Evolutionary conservation across 306 rosid genomes (phyloP).

Genomic region (Vigna radiata): DNA sequence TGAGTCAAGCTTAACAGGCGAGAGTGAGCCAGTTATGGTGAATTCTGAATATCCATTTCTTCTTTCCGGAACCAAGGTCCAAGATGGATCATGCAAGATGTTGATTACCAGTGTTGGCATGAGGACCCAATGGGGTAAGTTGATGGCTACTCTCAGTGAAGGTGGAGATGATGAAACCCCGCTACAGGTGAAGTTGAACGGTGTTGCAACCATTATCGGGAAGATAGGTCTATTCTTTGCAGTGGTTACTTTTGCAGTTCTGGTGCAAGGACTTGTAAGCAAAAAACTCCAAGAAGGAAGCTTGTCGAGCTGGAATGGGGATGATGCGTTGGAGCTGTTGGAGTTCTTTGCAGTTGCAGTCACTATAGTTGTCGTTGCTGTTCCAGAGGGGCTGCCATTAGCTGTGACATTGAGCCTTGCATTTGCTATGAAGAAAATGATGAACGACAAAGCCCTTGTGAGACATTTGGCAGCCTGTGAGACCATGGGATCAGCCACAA

Average conservation of each 20-base stretch:
- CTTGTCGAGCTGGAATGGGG: slow-evolving; percentile 78
- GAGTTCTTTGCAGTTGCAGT: slow-evolving; percentile 93
- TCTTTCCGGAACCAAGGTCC: slow-evolving; percentile 94
- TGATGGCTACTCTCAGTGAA: slow-evolving; percentile 96
- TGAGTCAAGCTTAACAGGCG: slow-evolving; percentile 96
- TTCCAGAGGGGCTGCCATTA: slow-evolving; percentile 93
- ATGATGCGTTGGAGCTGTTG: slow-evolving; percentile 76
- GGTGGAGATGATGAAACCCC: slow-evolving; percentile 99
- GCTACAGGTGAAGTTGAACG: slow-evolving; percentile 90
- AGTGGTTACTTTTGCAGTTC: slow-evolving; percentile 79
- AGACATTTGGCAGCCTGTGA: slow-evolving; percentile 98
- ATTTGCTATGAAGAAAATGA: slow-evolving; percentile 98
- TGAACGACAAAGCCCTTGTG: slow-evolving; percentile 98
- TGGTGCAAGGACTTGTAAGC: slow-evolving; percentile 75
- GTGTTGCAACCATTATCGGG: slow-evolving; percentile 96
- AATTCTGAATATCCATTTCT: slow-evolving; percentile 76
- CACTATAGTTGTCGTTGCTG: slow-evolving; percentile 97
- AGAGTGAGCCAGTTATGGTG: slow-evolving; percentile 91
- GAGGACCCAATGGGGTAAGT: slow-evolving; percentile 99
- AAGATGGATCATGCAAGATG: slow-evolving; percentile 96
- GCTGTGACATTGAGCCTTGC: slow-evolving; percentile 98
- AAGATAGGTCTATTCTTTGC: slow-evolving; percentile 93
- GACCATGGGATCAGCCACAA: slow-evolving; percentile 98
- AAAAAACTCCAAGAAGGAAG: slow-evolving; percentile 68
- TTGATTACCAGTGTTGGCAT: slow-evolving; percentile 91